Conservation (phyloP, 192 early-diverging fungal genomes). For the Funneliformis geosporum region DNA sequence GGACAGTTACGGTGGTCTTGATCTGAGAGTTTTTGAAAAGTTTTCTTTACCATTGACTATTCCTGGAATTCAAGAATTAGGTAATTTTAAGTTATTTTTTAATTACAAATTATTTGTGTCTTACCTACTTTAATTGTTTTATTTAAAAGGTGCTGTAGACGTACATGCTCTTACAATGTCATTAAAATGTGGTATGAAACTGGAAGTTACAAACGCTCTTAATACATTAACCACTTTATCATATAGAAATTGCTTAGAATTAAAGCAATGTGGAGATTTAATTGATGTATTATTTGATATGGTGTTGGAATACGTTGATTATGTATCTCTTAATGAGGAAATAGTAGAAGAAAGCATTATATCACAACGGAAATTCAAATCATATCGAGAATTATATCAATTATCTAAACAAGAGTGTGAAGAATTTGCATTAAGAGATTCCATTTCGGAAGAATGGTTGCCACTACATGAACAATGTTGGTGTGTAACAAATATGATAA, state of each 20-base stretch:
- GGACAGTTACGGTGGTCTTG: slow-evolving; percentile 77
- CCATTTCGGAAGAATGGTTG: slow-evolving; percentile 40
- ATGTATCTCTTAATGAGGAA: not conserved
- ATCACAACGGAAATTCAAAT: slow-evolving; percentile 35
- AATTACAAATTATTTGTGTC: not conserved
- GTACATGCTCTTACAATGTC: slow-evolving; percentile 78
- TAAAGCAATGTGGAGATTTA: slow-evolving; percentile 66
- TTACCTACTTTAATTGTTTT: not conserved
- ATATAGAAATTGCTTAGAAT: slow-evolving; percentile 51
- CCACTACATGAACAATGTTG: slow-evolving; percentile 52
- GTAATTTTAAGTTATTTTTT: slow-evolving; percentile 43
- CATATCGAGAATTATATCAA: slow-evolving; percentile 54
- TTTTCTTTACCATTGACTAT: slow-evolving; percentile 51
- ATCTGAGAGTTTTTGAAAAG: slow-evolving; percentile 62
- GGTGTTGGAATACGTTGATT: slow-evolving; percentile 43
- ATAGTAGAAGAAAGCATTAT: slow-evolving; percentile 25
- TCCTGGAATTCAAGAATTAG: slow-evolving; percentile 53
- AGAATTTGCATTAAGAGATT: slow-evolving; percentile 35
- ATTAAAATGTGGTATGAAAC: slow-evolving; percentile 71
- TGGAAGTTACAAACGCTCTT: slow-evolving; percentile 74
- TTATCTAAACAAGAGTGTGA: slow-evolving; percentile 27
- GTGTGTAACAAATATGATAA: slow-evolving; percentile 53
- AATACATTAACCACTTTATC: slow-evolving; percentile 68
- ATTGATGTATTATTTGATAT: slow-evolving; percentile 66
- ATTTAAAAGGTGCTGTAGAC: slow-evolving; percentile 65